Evolutionary conservation across 2,329 filamentous ascomycete genomes (phyloP), one percentile per base, ranked within the genome.

Genomic region (Penicillium sp.): DNA sequence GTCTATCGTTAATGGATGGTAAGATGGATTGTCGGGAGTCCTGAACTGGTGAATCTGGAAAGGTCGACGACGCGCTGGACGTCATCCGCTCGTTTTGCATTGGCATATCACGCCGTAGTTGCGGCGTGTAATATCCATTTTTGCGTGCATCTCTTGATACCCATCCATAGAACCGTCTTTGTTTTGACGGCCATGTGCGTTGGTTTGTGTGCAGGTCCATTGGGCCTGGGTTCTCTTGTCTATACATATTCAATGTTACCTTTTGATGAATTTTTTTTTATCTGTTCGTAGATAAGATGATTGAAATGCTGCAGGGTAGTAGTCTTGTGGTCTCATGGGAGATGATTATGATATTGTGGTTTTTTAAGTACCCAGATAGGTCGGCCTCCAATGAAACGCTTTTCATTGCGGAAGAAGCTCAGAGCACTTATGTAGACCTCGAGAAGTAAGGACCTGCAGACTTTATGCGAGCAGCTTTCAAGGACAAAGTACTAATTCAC

Each of bases 81-180:
- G 48, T 37, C 48, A 45, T 49, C 26, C 39, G 9, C 26, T 55
- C 53, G 45, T 47, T 49, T 44, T n/a, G 19, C n/a, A 43, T 29
- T 37, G 27, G 31, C 31, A 35, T 35, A n/a, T 14, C 27, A 44
- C 43, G 27, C 43, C 10, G 2, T 49, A 9, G 14, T 35, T 24
- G 37, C 16, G 14, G n/a, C 39, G 29, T 44, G 45, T 49, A 44
- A 43, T 55, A 48, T 45, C 19, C 16, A 39, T 45, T n/a, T 39
- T 21, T 33, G 33, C 33, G 29, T 49, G 33, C 22, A 49, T 46
- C 29, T 27, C 35, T 27, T 54, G 50, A 53, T 53, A 53, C 33
- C 52, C 52, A 54, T 54, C 44, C 29, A 43, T 48, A 52, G 16
- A 29, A 13, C 49, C 52, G 29, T 26, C 35, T 42, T 33, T 22